phyloP scores from a whole-genome alignment of 2,329 filamentous ascomycete genomes.

The Colletotrichum lini region DNA sequence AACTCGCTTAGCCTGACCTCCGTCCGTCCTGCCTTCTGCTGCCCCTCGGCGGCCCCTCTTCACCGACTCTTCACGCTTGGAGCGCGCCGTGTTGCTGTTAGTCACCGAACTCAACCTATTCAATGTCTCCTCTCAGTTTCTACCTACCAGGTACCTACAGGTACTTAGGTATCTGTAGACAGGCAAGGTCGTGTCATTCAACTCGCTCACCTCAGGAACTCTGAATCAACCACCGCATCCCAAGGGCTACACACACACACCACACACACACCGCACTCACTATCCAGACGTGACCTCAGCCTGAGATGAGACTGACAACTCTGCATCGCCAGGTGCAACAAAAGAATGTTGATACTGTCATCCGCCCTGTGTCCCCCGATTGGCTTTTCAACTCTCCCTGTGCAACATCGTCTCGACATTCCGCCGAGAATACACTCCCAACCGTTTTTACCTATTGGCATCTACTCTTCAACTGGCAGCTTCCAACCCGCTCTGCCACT shows the following conservation, averaged over 20 bases:
- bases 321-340: slow-evolving; percentile 7
- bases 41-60: slow-evolving; percentile 5
- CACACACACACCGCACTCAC: neutral
- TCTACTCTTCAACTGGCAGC: too few relatives aligned
- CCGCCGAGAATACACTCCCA: slow-evolving; percentile 1
- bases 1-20: neutral
- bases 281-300: neutral
- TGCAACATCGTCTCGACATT: slow-evolving; percentile 31
- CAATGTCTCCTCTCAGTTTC: neutral
- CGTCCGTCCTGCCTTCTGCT: neutral
- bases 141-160: too few relatives aligned
- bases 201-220: neutral
- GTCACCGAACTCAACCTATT: neutral
- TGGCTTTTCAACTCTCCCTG: slow-evolving; percentile 18
- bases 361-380: slow-evolving; percentile 8
- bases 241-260: neutral
- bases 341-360: neutral
- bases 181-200: neutral
- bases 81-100: neutral
- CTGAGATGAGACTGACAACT: slow-evolving; percentile 8
- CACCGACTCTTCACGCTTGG: slow-evolving; percentile 17
- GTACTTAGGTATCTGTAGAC: neutral
- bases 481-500: too few relatives aligned
- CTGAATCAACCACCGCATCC: neutral
- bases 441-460: too few relatives aligned